Conservation (phyloP, 2,329 filamentous ascomycete species). For the Fusarium euwallaceae region DNA sequence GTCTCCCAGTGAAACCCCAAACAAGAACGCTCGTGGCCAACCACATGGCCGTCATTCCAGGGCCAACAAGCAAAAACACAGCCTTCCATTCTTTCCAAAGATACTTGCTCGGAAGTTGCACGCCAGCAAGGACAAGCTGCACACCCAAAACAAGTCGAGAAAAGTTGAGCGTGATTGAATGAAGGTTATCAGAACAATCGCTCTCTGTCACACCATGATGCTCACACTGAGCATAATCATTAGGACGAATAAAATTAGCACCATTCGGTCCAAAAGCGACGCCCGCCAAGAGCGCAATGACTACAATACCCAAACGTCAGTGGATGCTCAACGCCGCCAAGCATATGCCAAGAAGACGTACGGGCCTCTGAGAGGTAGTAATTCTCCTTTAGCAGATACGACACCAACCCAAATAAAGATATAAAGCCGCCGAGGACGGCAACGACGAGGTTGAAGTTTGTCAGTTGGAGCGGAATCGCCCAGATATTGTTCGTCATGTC, state of each 20-base stretch:
- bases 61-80: slow-evolving; percentile 80
- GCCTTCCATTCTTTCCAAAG: slow-evolving; percentile 83
- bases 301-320: slow-evolving; percentile 61
- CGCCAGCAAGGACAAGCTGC: slow-evolving; percentile 88
- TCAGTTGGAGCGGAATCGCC: slow-evolving; percentile 65
- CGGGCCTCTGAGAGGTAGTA: slow-evolving; percentile 92
- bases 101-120: slow-evolving; percentile 89
- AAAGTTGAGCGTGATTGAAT: slow-evolving; percentile 85
- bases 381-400: slow-evolving; percentile 88
- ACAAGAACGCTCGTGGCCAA: slow-evolving; percentile 81
- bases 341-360: slow-evolving; percentile 61
- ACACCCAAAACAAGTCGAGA: slow-evolving; percentile 89
- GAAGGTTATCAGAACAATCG: slow-evolving; percentile 66
- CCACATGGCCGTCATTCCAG: slow-evolving; percentile 92
- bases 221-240: slow-evolving; percentile 74
- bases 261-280: slow-evolving; percentile 83
- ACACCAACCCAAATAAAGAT: slow-evolving; percentile 90
- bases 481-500: slow-evolving; percentile 45
- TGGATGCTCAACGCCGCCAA: slow-evolving; percentile 16
- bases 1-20: slow-evolving; percentile 79
- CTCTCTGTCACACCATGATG: neutral
- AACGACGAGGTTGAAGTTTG: slow-evolving; percentile 88
- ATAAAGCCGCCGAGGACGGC: slow-evolving; percentile 88
- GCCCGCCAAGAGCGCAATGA: slow-evolving; percentile 86
- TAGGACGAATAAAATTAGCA: slow-evolving; percentile 79